Evolutionary conservation across 306 rosid genomes (phyloP), one percentile per base, ranked within the genome.

Genomic region (Sindora glabra): DNA sequence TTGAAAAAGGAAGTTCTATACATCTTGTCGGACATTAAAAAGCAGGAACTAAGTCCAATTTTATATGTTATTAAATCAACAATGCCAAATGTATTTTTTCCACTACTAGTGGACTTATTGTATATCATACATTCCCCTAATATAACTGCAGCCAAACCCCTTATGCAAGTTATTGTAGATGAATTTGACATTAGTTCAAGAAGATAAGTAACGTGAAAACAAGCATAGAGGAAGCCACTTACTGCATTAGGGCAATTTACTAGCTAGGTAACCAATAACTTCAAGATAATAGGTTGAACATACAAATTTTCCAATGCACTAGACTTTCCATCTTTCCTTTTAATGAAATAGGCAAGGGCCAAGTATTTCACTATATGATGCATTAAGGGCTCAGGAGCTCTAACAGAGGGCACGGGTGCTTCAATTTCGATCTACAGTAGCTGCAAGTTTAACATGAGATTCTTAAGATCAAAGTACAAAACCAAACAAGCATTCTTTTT

Each of bases 121-220:
- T 76, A 92, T 76, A 89, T 82, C 25, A 89, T 87, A 71, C 99
- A 92, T 70, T 88, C 99, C 60, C 99, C 99, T 73, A 92, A 76
- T 67, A 92, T 65, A 71, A 83, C 80, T 34, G 94, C 96, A 0
- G 94, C 85, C 37, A 92, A 80, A 55, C 99, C 99, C 81, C 81
- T 78, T 60, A 72, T 48, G 53, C 78, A 81, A 67, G 77, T 95
- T 30, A 95, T 81, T 37, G 77, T 85, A 15, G 95, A 79, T 27
- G 75, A 76, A 81, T 83, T 81, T 25, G 85, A 79, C 53, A 86
- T 77, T 77, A 89, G 67, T 84, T 92, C 99, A 40, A 92, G 82
- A 72, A 92, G 81, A 78, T 80, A 86, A 22, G 96, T 89, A 56
- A 89, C 83, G 71, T 92, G 99, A 48, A 94, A 95, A 25, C 77